Conservation (phyloP, 495 filamentous ascomycete species). For the Hypoxylon fuscum region DNA sequence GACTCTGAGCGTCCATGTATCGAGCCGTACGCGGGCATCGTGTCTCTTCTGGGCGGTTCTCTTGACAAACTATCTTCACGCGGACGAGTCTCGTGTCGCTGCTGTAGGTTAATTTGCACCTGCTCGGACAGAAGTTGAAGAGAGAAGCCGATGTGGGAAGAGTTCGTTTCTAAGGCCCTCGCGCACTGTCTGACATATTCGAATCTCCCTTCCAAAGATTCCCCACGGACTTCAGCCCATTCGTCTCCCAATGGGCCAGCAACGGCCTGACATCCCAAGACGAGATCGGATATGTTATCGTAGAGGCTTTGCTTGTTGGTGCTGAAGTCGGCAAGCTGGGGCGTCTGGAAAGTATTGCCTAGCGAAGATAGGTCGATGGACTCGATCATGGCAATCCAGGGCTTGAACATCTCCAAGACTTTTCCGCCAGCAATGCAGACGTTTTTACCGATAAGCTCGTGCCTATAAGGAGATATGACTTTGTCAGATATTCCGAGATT, state of each 20-base stretch:
- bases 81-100: conserved; percentile 48
- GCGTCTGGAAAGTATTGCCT: conserved; percentile 78
- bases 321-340: conserved; percentile 86
- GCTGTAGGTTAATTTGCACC: conserved; percentile 61
- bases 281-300: conserved; percentile 88
- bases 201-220: conserved; percentile 88
- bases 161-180: conserved; percentile 82
- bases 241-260: conserved; percentile 92
- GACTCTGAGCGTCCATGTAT: conserved; percentile 60
- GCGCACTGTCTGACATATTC: conserved; percentile 78
- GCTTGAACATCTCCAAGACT: conserved; percentile 84
- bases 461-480: conserved; percentile 73
- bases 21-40: conserved; percentile 53
- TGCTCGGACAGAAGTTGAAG: conserved; percentile 86
- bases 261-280: conserved; percentile 85
- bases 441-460: conserved; percentile 76
- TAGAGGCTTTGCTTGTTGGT: conserved; percentile 91
- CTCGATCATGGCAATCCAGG: conserved; percentile 86
- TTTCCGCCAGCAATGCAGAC: conserved; percentile 77
- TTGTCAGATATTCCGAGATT: conserved; percentile 79
- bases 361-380: conserved; percentile 84
- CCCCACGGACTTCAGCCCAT: conserved; percentile 90
- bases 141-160: conserved; percentile 87
- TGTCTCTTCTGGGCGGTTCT: conserved; percentile 54
- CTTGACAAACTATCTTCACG: conserved; percentile 52